A percentile compares a stretch with the other conserved stretches of the same genome.
Conservation (phyloP, 306 rosid species). For the Cicer yamashitae region DNA sequence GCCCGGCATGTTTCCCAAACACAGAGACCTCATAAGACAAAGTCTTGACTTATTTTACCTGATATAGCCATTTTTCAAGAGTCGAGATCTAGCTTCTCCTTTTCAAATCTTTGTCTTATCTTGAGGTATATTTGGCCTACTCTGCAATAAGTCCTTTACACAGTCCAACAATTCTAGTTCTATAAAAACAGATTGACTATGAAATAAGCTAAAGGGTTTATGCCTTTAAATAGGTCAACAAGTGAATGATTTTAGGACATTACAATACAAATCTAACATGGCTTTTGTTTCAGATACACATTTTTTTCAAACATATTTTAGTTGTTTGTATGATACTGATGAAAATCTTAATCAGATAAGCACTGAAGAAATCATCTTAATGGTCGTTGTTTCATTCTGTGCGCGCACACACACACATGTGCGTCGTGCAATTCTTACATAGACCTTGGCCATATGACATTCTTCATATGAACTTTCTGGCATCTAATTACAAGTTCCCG, state of each 20-base stretch:
- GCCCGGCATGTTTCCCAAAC: neutral
- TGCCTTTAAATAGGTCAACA: neutral
- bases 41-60: constrained; percentile 9
- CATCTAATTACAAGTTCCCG: neutral
- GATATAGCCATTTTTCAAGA: neutral
- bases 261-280: neutral
- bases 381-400: neutral
- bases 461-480: neutral
- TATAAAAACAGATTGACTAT: neutral
- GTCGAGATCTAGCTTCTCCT: neutral
- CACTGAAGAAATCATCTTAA: neutral
- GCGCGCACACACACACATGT: neutral
- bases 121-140: neutral
- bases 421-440: constrained; percentile 2
- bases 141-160: neutral
- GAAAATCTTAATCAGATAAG: constrained; percentile 3
- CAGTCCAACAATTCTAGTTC: neutral
- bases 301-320: neutral
- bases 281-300: neutral
- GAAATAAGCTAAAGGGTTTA: neutral
- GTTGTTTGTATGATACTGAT: neutral
- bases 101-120: neutral
- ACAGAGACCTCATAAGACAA: neutral
- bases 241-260: neutral
- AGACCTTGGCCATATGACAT: neutral